Base-by-base conservation (phyloP, 225 moss, liverwort and hornwort genomes). In the Rhytidiadelphus loreus region DNA sequence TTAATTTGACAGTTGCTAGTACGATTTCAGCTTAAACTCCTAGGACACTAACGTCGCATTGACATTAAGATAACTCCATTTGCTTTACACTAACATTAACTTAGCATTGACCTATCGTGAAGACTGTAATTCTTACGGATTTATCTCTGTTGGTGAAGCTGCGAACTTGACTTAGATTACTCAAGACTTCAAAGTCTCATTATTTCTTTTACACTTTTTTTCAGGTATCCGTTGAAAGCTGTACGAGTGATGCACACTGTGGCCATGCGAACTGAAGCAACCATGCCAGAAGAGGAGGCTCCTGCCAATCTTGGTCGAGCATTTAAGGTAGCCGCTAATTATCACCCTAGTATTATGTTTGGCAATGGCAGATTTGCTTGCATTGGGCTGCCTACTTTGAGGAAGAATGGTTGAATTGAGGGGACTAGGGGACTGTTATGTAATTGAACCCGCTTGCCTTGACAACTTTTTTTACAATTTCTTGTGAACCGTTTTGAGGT, bases 231-330 rank as follows among this genome's bases (percentile, higher is more conserved):
- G 70, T 89, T 99, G 86, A 99, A 99, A 89, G 98, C 98, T 71
- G 98, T 97, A 57, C 95, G 94, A 85, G 96, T 96, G 90, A 97
- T 97, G 98, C 98, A 99, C 91, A 99, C 98, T 76, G 98, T 99
- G 87, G 98, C 98, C 82, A 92, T 99, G 95, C 96, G 97, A 62
- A 99, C 98, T 6, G 98, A 99, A 91, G 98, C 98, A 56, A 99
- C 98, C 35, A 95, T 99, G 92, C 98, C 98, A 61, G 96, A 96
- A 61, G 96, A 95, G 86, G 96, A 92, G 84, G 92, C 97, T 70
- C 98, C 98, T 85, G 89, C 97, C 9, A 96, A 97, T 93, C 91
- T 99, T 87, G 98, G 98, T 85, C 91, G 93, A 81, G 98, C 97
- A 61, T 99, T 99, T 84, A 97, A 99, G 97, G 98, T 98, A 90